A percentile compares a stretch with the other conserved stretches of the same genome.
Conservation (phyloP, 805 yeast genomes). For the Saccharomycodes ludwigii region DNA sequence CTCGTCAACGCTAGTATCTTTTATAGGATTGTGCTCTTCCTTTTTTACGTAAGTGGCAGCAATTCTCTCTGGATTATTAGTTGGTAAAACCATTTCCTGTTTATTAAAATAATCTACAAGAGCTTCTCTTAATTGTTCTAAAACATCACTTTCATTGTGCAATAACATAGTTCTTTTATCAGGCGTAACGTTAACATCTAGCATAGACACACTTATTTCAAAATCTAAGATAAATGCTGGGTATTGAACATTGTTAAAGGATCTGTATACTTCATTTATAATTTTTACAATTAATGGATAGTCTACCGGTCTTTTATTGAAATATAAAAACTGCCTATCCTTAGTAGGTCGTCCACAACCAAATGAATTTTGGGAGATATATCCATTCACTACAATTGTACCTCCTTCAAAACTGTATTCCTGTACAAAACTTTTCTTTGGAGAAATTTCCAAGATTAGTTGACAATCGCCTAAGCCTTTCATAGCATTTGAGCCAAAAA, state of each 20-base stretch:
- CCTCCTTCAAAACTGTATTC: constrained; percentile 10
- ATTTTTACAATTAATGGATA: constrained; percentile 43
- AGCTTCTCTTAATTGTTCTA: constrained; percentile 43
- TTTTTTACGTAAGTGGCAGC: too few relatives aligned
- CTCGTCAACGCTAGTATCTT: too few relatives aligned
- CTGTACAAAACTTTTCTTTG: constrained; percentile 11
- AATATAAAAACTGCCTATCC: constrained; percentile 65
- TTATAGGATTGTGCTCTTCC: too few relatives aligned
- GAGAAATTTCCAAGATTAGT: constrained; percentile 21
- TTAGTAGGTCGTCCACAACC: constrained; percentile 62
- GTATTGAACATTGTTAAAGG: constrained; percentile 56
- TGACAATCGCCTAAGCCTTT: constrained; percentile 44
- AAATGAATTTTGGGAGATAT: constrained; percentile 62
- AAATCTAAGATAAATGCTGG: constrained; percentile 64
- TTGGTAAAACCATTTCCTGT: constrained; percentile 24
- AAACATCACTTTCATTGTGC: constrained; percentile 49
- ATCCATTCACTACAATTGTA: constrained; percentile 34
- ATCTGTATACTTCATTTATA: constrained; percentile 62
- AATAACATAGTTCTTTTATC: constrained; percentile 69
- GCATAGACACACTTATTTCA: constrained; percentile 31
- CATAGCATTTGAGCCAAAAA: constrained; percentile 60
- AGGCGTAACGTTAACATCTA: constrained; percentile 89
- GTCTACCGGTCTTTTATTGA: constrained; percentile 66
- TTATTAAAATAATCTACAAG: constrained; percentile 35
- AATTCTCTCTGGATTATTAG: too few relatives aligned